Evolutionary conservation across 192 early-diverging fungal species (phyloP), one percentile per base, ranked within the genome.

Genomic region (Gigaspora rosea): DNA sequence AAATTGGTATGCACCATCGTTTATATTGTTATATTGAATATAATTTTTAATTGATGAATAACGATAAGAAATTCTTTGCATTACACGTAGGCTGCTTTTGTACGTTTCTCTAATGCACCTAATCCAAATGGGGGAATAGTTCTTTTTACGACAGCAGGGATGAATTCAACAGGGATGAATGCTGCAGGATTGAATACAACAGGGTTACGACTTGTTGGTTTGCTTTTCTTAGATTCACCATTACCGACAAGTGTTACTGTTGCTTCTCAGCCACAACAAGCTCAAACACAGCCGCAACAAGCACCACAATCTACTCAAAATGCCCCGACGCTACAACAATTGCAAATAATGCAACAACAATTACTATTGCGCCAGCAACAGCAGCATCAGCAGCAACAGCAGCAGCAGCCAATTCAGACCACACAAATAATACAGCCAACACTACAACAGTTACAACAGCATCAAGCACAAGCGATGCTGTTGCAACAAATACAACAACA

Each of bases 111-210:
- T 32, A 69, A 50, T 50, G 67, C 48, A 1, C 67, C 67, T 41
- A 69, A 69, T 50, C 67, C 67, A 15, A 69, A 69, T 13, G 67
- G 67, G 7, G 67, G 67, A 18, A 50, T 69, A 22, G 67, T 50
- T 51, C n/a, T 69, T 50, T 51, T 50, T 50, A 16, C 27, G 27
- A 27, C 59, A 33, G 33, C 59, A 20, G 59, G 59, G 22, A n/a
- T 16, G 2, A 59, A 20, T 59, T 3, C 62, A 66, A 32, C 10
- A 8, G 59, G 59, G 10, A 27, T 27, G 27, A 27, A 27, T 27
- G 27, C 59, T 15, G 33, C 59, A 20, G 59, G 59, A n/a, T 12
- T 16, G 2, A 59, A 20, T 59, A 11, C 62, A 66, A 32, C 10
- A 8, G 59, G 59, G 10, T 13, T 5, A 50, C 49, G 49, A 16